A percentile compares a stretch with the other conserved stretches of the same genome.
Evolutionary conservation across 139 green algal species (phyloP).

Genomic region (Nannochloris sp.): DNA sequence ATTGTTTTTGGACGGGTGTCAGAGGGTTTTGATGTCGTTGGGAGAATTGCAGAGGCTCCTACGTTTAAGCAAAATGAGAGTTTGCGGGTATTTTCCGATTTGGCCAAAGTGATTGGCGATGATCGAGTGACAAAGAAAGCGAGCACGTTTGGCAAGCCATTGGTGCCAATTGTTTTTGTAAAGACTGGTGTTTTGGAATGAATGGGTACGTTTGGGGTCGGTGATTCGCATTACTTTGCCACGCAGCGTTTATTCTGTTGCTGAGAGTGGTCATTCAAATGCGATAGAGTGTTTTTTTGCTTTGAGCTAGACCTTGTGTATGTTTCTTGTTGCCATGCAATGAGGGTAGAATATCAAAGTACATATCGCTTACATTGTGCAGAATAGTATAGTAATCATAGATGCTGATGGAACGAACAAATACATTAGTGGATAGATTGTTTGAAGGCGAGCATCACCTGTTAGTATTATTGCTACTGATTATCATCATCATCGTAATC

Average conservation of each 20-base stretch:
- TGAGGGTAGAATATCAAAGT: not conserved
- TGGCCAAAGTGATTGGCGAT: slow-evolving; percentile 56
- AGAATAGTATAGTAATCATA: too few relatives aligned
- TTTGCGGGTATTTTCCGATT: slow-evolving; percentile 38
- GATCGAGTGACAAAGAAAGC: slow-evolving; percentile 42
- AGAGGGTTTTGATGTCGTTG: slow-evolving; percentile 22
- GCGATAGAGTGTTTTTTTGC: not conserved
- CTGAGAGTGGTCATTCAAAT: not conserved
- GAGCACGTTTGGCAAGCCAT: slow-evolving; percentile 50
- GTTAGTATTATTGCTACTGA: too few relatives aligned
- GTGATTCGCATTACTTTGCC: not conserved
- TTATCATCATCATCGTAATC: too few relatives aligned
- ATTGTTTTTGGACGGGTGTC: slow-evolving; percentile 64
- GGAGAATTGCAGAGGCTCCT: slow-evolving; percentile 25
- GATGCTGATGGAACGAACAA: too few relatives aligned
- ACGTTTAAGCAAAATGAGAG: slow-evolving; percentile 37
- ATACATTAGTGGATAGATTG: too few relatives aligned
- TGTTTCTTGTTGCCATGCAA: not conserved
- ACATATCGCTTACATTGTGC: too few relatives aligned
- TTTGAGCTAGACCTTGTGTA: not conserved
- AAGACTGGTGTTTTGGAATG: slow-evolving; percentile 14
- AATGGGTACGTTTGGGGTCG: too few relatives aligned
- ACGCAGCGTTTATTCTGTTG: not conserved
- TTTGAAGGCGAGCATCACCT: too few relatives aligned
- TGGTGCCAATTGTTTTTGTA: slow-evolving; percentile 58